phyloP scores from a whole-genome alignment of 2,329 filamentous ascomycete genomes.

The Zelopaecilomyces penicillatus region DNA sequence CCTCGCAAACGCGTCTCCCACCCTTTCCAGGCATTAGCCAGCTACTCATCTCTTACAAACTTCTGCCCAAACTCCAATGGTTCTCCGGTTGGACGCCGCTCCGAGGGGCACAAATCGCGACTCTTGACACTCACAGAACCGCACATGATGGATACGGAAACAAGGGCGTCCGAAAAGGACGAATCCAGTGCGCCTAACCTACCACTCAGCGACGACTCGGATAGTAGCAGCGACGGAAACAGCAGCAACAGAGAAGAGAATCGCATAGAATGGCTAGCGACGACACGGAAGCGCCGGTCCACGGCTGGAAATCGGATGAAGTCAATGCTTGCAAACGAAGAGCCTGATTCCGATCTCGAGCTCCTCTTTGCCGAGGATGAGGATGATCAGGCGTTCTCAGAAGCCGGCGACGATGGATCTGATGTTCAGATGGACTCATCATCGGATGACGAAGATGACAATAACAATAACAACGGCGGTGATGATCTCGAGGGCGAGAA shows the following conservation, averaged over 20 bases:
- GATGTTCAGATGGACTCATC: conserved; percentile 85
- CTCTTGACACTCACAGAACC: background rate
- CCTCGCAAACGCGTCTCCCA: conserved; percentile 3
- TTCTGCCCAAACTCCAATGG: conserved; percentile 2
- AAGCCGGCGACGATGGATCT: conserved; percentile 56
- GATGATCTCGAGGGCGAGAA: conserved; percentile 81
- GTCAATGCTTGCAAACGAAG: conserved; percentile 66
- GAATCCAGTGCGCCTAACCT: conserved; percentile 23
- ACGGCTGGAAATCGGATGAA: conserved; percentile 82
- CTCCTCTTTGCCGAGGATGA: conserved; percentile 69
- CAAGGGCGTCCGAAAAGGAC: conserved; percentile 23
- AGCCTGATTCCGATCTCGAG: conserved; percentile 60
- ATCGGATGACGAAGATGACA: conserved; percentile 70
- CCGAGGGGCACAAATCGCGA: background rate
- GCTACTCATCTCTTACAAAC: background rate
- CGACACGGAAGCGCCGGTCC: conserved; percentile 63
- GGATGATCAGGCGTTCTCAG: conserved; percentile 60
- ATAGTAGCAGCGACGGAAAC: conserved; percentile 18
- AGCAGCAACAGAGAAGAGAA: conserved; percentile 7
- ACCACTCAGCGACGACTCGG: conserved; percentile 12
- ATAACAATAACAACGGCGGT: conserved; percentile 31
- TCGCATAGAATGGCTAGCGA: conserved; percentile 61
- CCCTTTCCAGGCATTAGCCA: background rate
- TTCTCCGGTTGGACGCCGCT: background rate
- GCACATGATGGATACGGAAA: conserved; percentile 21